These are phyloP conservation scores for Amphichorda felina DNA, from an alignment of 2,329 filamentous ascomycete genomes.

Conservation along the genomic window DNA sequence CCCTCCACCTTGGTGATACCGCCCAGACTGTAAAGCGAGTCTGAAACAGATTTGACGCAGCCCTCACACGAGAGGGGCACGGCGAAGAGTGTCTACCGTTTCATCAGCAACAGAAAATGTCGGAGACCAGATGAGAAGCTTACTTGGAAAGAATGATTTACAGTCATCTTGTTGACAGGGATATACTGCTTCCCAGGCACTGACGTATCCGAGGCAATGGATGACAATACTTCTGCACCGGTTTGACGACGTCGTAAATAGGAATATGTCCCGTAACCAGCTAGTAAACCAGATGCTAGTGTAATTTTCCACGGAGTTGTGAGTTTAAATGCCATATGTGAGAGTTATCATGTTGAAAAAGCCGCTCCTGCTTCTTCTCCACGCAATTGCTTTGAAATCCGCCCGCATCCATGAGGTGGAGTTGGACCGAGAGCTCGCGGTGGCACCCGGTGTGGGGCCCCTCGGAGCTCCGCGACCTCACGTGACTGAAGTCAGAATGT, in stretches of 20 bases:
- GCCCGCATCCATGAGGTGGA: no score
- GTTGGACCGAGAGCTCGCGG: no score
- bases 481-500: background rate
- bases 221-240: background rate
- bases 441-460: no score
- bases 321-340: conserved; percentile 1
- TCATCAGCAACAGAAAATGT: conserved; percentile 5
- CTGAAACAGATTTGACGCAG: conserved; percentile 80
- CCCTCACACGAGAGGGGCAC: conserved; percentile 86
- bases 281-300: background rate
- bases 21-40: conserved; percentile 61
- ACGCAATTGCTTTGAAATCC: conserved; percentile 2
- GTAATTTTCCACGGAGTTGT: background rate
- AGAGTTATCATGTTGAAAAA: background rate
- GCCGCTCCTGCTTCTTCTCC: background rate
- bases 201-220: no score
- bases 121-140: conserved; percentile 10
- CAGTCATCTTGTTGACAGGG: conserved; percentile 24
- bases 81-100: conserved; percentile 72
- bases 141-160: conserved; percentile 34
- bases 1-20: conserved; percentile 77
- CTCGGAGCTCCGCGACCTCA: conserved; percentile 4
- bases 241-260: background rate
- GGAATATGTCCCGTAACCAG: background rate
- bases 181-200: no score